These are phyloP conservation scores for Serendipita sp. DNA, from an alignment of 1,284 basidiomycete species.

Conservation along the genomic window DNA sequence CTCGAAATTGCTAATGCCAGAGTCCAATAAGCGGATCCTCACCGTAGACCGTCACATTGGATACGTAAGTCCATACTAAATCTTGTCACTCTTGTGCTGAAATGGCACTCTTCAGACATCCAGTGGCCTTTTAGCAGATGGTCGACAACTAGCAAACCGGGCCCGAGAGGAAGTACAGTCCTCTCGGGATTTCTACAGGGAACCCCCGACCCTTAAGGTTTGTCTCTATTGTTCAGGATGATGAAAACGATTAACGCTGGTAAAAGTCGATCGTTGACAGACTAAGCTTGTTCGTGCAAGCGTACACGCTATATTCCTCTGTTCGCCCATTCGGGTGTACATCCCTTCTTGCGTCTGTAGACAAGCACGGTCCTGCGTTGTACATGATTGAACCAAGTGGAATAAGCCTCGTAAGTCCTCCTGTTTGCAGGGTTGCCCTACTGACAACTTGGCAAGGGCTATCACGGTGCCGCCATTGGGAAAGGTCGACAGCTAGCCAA, in stretches of 20 bases:
- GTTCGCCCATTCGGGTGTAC: slow-evolving; percentile 95
- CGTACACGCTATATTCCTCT: slow-evolving; percentile 95
- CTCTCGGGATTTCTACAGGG: slow-evolving; percentile 63
- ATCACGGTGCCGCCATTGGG: slow-evolving; percentile 86
- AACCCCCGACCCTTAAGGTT: slow-evolving; percentile 73
- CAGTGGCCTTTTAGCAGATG: slow-evolving; percentile 89
- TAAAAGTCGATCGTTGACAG: slow-evolving; percentile 70
- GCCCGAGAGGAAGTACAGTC: slow-evolving; percentile 75
- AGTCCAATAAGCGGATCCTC: slow-evolving; percentile 85
- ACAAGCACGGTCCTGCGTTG: slow-evolving; percentile 77
- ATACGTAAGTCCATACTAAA: slow-evolving; percentile 36
- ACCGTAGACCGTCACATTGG: slow-evolving; percentile 90
- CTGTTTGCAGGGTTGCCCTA: not conserved
- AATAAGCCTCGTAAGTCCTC: slow-evolving; percentile 61
- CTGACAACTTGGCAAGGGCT: slow-evolving; percentile 41
- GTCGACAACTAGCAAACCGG: slow-evolving; percentile 74
- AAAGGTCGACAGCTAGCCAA: slow-evolving; percentile 96
- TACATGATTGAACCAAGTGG: slow-evolving; percentile 94
- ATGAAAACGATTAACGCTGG: slow-evolving; percentile 6
- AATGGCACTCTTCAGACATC: slow-evolving; percentile 46
- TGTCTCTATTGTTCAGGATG: slow-evolving; percentile 16
- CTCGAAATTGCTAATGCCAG: slow-evolving; percentile 91
- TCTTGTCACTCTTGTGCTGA: not conserved
- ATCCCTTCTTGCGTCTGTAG: slow-evolving; percentile 79
- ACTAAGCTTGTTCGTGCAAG: slow-evolving; percentile 79